Percentiles rank a stretch among this genome's conserved stretches.
phyloP scores from a whole-genome alignment of 2,329 filamentous ascomycete species.

The Ophiocordyceps unilateralis region DNA sequence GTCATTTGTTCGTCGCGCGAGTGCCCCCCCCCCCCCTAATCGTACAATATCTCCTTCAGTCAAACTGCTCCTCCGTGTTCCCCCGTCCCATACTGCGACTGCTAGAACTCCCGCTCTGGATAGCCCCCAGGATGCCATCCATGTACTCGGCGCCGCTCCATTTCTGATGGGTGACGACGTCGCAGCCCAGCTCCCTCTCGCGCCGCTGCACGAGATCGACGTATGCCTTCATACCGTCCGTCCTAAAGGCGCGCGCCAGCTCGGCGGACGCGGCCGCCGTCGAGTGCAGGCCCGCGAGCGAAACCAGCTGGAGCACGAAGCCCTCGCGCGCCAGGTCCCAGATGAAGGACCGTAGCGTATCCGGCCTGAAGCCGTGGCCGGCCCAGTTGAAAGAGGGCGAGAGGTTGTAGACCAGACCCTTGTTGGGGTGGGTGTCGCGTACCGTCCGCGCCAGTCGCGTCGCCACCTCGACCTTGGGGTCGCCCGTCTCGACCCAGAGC shows the following conservation, averaged over 20 bases:
- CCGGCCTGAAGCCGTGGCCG: conserved; percentile 75
- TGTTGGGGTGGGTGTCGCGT: conserved; percentile 49
- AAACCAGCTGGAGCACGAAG: conserved; percentile 52
- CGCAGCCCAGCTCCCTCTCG: conserved; percentile 81
- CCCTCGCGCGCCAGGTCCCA: conserved; percentile 92
- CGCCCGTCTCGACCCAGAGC: conserved; percentile 91
- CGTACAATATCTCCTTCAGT: conserved; percentile 8
- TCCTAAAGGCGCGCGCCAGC: conserved; percentile 66
- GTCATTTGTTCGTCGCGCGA: no score
- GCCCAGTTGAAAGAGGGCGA: conserved; percentile 98
- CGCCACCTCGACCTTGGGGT: conserved; percentile 67
- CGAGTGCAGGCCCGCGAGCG: conserved; percentile 48
- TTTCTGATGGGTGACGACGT: conserved; percentile 91
- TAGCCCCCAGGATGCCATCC: conserved; percentile 75
- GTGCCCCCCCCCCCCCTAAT: no score
- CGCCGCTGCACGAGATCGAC: conserved; percentile 80
- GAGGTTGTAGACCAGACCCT: conserved; percentile 92
- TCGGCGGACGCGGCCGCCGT: conserved; percentile 51
- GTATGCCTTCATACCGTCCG: conserved; percentile 91
- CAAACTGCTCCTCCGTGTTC: conserved; percentile 64
- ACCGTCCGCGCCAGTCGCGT: conserved; percentile 62
- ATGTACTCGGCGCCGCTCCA: conserved; percentile 58
- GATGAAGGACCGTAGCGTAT: conserved; percentile 74
- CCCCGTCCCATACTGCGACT: conserved; percentile 91
- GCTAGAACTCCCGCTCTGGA: conserved; percentile 78